A percentile compares a stretch with the other conserved stretches of the same genome.
Evolutionary conservation across 78 protist genomes (phyloP).

Genomic region (Dictyostelium capitatum): DNA sequence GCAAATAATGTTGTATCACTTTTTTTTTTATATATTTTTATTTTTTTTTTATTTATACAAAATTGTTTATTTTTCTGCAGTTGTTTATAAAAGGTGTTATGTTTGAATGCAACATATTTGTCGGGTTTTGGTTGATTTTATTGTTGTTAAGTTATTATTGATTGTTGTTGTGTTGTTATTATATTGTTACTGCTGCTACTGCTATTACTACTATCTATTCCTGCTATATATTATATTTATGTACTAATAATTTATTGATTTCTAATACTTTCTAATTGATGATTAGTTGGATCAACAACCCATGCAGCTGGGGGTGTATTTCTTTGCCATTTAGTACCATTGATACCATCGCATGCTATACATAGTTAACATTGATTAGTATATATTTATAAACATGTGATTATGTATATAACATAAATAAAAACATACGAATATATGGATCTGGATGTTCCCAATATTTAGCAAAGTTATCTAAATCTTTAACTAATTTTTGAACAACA

Average conservation of each 20-base stretch:
- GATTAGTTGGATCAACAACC: slow-evolving; percentile 48
- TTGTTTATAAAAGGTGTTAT: no score
- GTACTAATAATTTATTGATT: not conserved
- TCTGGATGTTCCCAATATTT: slow-evolving; percentile 77
- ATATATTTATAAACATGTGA: not conserved
- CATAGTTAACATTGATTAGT: not conserved
- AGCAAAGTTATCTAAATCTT: slow-evolving; percentile 48
- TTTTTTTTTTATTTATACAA: no score
- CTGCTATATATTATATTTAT: no score
- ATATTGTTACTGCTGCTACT: no score
- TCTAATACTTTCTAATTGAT: slow-evolving; percentile 7
- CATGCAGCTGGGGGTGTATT: slow-evolving; percentile 55
- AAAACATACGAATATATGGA: slow-evolving; percentile 70
- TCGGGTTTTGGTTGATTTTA: no score
- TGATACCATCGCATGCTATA: slow-evolving; percentile 65
- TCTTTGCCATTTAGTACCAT: slow-evolving; percentile 79
- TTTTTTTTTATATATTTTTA: no score
- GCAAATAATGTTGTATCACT: no score
- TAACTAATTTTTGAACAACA: slow-evolving; percentile 32
- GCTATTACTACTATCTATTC: no score
- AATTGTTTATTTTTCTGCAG: no score
- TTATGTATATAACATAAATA: not conserved
- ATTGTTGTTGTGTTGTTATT: no score
- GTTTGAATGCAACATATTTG: no score
- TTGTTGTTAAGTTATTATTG: no score